phyloP scores from a whole-genome alignment of 257 asterid genomes.

The Perilla frutescens region DNA sequence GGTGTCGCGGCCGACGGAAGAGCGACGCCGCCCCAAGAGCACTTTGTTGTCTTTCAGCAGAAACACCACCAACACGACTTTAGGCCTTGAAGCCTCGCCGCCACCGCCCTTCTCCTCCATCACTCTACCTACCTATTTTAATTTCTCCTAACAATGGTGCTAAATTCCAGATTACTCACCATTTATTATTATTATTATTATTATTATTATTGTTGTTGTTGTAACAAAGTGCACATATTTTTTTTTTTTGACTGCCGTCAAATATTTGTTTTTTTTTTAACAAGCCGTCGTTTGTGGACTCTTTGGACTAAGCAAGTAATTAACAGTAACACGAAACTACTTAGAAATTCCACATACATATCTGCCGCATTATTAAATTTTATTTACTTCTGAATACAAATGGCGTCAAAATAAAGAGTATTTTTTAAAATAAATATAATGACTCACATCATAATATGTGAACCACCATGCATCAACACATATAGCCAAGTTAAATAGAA shows the following conservation, averaged over 20 bases:
- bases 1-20: slow-evolving; percentile 54
- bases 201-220: too few relatives aligned
- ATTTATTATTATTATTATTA: too few relatives aligned
- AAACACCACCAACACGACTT: slow-evolving; percentile 69
- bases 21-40: slow-evolving; percentile 65
- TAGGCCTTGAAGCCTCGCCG: slow-evolving; percentile 42
- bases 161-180: too few relatives aligned
- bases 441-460: too few relatives aligned
- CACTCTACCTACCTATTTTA: not conserved
- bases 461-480: too few relatives aligned
- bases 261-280: slow-evolving; percentile 15
- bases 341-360: not conserved
- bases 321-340: not conserved
- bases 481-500: too few relatives aligned
- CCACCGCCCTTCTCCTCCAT: slow-evolving; percentile 35
- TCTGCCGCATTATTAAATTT: too few relatives aligned
- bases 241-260: slow-evolving; percentile 30
- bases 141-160: not conserved
- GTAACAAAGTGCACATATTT: too few relatives aligned
- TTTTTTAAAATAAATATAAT: too few relatives aligned
- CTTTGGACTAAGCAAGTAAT: slow-evolving; percentile 16
- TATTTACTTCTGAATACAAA: not conserved
- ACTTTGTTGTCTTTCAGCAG: slow-evolving; percentile 53
- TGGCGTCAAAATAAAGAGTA: too few relatives aligned
- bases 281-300: slow-evolving; percentile 26